Evolutionary conservation across 768 basidiomycete genomes (phyloP).

Genomic region (Suillus cothurnatus): DNA sequence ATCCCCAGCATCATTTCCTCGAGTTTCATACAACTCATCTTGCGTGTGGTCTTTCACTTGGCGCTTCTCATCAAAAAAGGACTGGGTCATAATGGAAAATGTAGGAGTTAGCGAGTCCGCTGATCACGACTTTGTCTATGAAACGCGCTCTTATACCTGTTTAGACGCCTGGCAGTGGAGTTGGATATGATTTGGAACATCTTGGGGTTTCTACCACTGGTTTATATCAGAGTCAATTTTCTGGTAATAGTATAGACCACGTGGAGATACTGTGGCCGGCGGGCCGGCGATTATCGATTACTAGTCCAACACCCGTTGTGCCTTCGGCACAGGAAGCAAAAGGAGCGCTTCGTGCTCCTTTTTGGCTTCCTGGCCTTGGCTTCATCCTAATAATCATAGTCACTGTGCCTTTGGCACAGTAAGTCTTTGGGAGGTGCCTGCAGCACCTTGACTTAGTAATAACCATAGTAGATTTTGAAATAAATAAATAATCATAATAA

Average conservation of each 20-base stretch:
- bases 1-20: slow-evolving; percentile 38
- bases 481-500: too few species aligned
- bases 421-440: too few species aligned
- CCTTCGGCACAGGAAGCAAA: too few species aligned
- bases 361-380: too few species aligned
- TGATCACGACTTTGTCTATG: neutral
- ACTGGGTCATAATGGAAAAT: neutral
- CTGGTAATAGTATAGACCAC: neutral
- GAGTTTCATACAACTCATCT: slow-evolving; percentile 18
- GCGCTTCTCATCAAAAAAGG: neutral
- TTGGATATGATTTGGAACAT: neutral
- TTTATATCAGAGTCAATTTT: neutral
- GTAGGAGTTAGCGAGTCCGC: neutral
- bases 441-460: too few species aligned
- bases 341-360: too few species aligned
- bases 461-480: too few species aligned
- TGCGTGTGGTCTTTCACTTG: slow-evolving; percentile 9
- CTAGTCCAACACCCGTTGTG: too few species aligned
- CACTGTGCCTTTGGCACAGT: too few species aligned
- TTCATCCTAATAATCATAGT: too few species aligned
- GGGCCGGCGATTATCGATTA: neutral
- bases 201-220: neutral
- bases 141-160: neutral
- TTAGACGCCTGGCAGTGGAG: neutral
- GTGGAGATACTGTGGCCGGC: neutral